A percentile compares a stretch with the other conserved stretches of the same genome.
Evolutionary conservation across 2,329 filamentous ascomycete genomes (phyloP).

Genomic region (Intubia oerlemansii): DNA sequence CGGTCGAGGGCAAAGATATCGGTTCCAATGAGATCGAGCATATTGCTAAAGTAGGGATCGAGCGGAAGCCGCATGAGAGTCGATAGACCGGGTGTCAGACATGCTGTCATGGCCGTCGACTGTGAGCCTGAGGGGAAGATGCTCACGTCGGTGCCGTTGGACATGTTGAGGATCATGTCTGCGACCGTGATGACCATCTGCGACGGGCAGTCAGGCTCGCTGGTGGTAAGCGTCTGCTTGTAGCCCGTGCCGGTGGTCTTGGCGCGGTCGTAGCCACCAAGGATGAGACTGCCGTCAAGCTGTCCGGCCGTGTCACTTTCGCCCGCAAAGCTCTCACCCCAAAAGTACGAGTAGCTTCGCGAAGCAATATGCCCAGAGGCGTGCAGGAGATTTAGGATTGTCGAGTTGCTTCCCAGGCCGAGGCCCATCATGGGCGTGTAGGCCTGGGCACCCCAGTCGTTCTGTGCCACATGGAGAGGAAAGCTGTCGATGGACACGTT

Average conservation of each 20-base stretch:
- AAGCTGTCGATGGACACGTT: conserved; percentile 7
- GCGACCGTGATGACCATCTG: conserved; percentile 11
- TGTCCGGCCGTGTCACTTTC: not conserved
- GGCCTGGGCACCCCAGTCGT: conserved; percentile 9
- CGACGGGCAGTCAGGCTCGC: conserved; percentile 9
- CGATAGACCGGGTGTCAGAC: conserved; percentile 8
- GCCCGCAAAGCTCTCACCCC: conserved; percentile 7
- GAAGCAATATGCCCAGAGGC: conserved; percentile 10
- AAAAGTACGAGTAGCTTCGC: conserved; percentile 9
- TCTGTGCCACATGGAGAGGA: conserved; percentile 8
- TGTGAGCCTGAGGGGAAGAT: conserved; percentile 8
- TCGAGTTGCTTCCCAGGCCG: conserved; percentile 13
- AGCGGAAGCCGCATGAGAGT: conserved; percentile 8
- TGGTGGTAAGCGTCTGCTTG: conserved; percentile 8
- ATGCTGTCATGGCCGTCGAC: conserved; percentile 6
- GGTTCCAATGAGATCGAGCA: conserved; percentile 2
- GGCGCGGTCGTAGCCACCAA: conserved; percentile 13
- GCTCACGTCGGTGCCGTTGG: conserved; percentile 13
- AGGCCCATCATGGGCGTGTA: conserved; percentile 10
- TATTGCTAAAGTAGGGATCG: conserved; percentile 8
- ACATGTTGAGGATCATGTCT: conserved; percentile 14
- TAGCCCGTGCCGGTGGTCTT: conserved; percentile 8
- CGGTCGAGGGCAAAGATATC: conserved; percentile 3
- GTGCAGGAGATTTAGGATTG: conserved; percentile 11
- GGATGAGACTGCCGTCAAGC: conserved; percentile 10